Evolutionary conservation across 2,329 filamentous ascomycete genomes (phyloP), one percentile per base, ranked within the genome.

Genomic region (Trichoderma lentiforme): DNA sequence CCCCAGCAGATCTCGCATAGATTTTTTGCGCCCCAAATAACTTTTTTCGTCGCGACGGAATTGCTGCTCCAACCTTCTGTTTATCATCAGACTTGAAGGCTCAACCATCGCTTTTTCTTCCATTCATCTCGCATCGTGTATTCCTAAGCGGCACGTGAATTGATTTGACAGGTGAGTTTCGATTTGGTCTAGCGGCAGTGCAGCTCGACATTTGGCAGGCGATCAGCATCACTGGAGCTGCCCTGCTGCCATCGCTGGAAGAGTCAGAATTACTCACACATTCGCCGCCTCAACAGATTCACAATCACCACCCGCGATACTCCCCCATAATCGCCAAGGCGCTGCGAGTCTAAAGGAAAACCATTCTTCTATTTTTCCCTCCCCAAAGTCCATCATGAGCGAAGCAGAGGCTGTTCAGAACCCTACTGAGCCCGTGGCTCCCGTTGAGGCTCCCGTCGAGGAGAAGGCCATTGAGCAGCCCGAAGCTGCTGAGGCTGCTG

Each of bases 381-480:
- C 57, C 24, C 21, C 18, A 36, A 3, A 51, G 15, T 36, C 76
- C 76, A 80, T 69, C 69, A 84, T 84, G 82, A 83, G 81, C 79
- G 81, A 80, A 74, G 81, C 74, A 72, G 78, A 82, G 72, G 79
- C 80, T 72, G 78, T 82, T 61, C 77, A 78, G 76, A 84, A 84
- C 78, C 80, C 81, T 68, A 78, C 78, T 58, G 82, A 84, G 79
- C 79, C 81, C 74, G 73, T 76, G 63, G 73, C 76, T 64, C 74
- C 75, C n/a, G 43, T 51, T 21, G 43, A 51, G 43, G 15, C 39
- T 51, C 43, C 43, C 36, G 74, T 26, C 77, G 32, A 80, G 63
- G 73, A 78, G 7, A 76, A 76, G 57, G 21, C 73, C n/a, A 74
- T 77, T 26, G 73, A 73, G 39, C 75, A 76, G 71, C 70, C 74